Percentiles rank a stretch among this genome's conserved stretches.
These are phyloP conservation scores for Fomitiporia mediterranea DNA, from an alignment of 1,284 basidiomycete genomes.

Conservation along the genomic window DNA sequence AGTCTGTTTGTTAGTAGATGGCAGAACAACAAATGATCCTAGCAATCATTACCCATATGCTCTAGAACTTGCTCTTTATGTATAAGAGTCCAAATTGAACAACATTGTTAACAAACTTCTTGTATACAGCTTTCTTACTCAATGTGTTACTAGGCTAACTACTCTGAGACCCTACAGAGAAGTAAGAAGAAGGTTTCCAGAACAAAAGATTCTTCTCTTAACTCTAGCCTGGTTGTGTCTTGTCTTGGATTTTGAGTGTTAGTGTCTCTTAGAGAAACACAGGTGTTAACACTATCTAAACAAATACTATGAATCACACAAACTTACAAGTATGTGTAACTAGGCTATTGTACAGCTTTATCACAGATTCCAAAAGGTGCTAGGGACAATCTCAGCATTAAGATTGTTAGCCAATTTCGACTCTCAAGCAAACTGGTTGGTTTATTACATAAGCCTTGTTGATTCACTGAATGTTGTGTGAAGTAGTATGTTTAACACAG, in stretches of 20 bases:
- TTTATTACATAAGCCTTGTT: no score
- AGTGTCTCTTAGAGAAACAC: constrained; percentile 6
- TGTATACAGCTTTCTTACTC: constrained; percentile 5
- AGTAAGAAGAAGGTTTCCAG: constrained; percentile 24
- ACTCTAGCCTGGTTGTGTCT: background rate
- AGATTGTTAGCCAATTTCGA: no score
- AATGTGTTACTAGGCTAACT: background rate
- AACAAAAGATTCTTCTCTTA: constrained; percentile 25
- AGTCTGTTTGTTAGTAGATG: constrained; percentile 1
- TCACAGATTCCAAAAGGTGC: no score
- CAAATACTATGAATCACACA: no score
- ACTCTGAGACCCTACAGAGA: background rate
- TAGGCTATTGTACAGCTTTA: no score
- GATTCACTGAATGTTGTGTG: no score
- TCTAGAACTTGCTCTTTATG: constrained; percentile 30
- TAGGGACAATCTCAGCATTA: no score
- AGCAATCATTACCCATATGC: constrained; percentile 30
- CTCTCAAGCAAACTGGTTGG: no score
- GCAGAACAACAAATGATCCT: constrained; percentile 35
- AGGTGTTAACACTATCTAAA: no score
- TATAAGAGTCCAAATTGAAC: no score
- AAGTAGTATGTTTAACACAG: no score
- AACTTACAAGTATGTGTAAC: no score
- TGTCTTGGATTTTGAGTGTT: constrained; percentile 3
- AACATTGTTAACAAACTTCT: constrained; percentile 23